Percentiles rank a stretch among this genome's conserved stretches.
Evolutionary conservation across 352 stramenopile species (phyloP).

Genomic region (Thalassiosira allenii): DNA sequence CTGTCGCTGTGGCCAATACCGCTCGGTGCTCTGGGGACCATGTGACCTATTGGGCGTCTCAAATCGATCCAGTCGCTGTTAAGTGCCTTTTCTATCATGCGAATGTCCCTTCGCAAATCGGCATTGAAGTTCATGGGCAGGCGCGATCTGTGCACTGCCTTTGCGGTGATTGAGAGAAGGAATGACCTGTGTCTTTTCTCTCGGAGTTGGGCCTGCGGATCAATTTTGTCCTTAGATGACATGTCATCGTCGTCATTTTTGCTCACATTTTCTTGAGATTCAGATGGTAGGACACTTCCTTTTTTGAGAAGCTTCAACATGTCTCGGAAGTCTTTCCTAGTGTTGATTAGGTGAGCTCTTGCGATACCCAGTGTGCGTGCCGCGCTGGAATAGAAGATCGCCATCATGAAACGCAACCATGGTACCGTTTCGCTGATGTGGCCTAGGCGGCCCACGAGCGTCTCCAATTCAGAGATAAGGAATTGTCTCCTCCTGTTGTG

Average conservation of each 20-base stretch:
- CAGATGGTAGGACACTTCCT: too few species aligned
- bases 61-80: neutral
- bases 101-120: conserved; percentile 28
- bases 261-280: too few species aligned
- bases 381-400: conserved; percentile 42
- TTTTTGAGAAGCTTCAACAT: too few species aligned
- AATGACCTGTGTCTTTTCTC: too few species aligned
- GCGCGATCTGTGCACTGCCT: conserved; percentile 14
- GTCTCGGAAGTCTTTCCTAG: conserved; percentile 17
- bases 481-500: conserved; percentile 7
- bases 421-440: conserved; percentile 10
- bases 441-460: conserved; percentile 24
- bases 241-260: too few species aligned
- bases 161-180: neutral
- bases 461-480: conserved; percentile 9
- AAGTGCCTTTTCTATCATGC: conserved; percentile 1
- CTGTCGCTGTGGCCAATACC: neutral
- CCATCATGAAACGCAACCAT: conserved; percentile 42
- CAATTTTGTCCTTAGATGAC: too few species aligned
- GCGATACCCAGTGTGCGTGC: conserved; percentile 4
- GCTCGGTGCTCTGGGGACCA: neutral
- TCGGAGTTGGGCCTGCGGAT: too few species aligned
- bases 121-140: conserved; percentile 15
- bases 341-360: conserved; percentile 1
- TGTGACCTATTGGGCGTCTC: conserved; percentile 7